A percentile compares a stretch with the other conserved stretches of the same genome.
These are phyloP conservation scores for Mycena citricolor DNA, from an alignment of 1,284 basidiomycete species.

Conservation along the genomic window DNA sequence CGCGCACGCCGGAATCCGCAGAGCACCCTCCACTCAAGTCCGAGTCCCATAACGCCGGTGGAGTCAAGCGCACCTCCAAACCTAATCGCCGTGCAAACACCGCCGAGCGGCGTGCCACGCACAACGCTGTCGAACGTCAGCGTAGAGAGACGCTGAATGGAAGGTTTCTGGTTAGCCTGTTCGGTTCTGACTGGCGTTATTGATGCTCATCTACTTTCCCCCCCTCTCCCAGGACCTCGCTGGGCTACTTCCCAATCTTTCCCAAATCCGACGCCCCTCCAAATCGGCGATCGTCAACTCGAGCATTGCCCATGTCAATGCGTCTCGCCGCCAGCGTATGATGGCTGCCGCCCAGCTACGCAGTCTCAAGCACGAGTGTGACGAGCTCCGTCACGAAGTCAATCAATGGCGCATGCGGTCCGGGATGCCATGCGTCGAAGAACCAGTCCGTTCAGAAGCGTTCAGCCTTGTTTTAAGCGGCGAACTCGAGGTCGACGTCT, in stretches of 20 bases:
- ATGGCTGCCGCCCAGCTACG: constrained; percentile 78
- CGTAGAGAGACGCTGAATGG: constrained; percentile 89
- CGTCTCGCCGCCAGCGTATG: constrained; percentile 76
- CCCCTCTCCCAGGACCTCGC: constrained; percentile 73
- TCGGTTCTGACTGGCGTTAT: constrained; percentile 24
- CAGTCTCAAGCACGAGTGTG: constrained; percentile 71
- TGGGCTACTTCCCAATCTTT: constrained; percentile 84
- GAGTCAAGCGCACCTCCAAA: constrained; percentile 62
- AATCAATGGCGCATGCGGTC: constrained; percentile 86
- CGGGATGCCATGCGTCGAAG: constrained; percentile 65
- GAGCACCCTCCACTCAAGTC: constrained; percentile 28
- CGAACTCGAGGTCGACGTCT: constrained; percentile 56
- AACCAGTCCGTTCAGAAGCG: constrained; percentile 64
- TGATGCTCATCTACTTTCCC: constrained; percentile 4
- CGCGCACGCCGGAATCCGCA: constrained; percentile 22
- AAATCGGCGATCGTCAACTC: constrained; percentile 96
- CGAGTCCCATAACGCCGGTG: constrained; percentile 26
- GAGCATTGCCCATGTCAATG: constrained; percentile 81
- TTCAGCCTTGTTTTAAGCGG: constrained; percentile 68
- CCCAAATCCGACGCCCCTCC: constrained; percentile 86
- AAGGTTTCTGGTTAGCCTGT: constrained; percentile 78
- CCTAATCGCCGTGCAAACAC: constrained; percentile 85
- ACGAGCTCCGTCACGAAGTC: constrained; percentile 79
- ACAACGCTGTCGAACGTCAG: constrained; percentile 93
- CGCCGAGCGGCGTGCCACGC: constrained; percentile 89